Conservation (phyloP, 805 yeast species). For the Candida nonsorbophila region DNA sequence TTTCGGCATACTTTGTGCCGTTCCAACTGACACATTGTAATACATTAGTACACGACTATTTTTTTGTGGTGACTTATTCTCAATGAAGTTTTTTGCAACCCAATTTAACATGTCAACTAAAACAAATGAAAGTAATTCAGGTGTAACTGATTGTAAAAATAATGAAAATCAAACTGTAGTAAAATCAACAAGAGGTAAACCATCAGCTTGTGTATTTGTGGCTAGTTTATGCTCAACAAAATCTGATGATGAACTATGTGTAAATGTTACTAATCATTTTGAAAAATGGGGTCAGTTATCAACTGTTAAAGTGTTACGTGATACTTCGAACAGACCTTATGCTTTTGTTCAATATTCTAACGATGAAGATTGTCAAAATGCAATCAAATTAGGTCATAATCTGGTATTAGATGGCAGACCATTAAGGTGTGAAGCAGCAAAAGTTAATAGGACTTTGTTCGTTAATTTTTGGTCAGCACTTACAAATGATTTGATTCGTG, state of each 20-base stretch:
- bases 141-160: too few species aligned
- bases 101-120: too few species aligned
- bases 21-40: too few species aligned
- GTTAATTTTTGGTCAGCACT: constrained; percentile 31
- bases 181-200: constrained; percentile 50
- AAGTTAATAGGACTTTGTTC: constrained; percentile 82
- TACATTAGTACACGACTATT: too few species aligned
- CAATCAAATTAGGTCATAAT: constrained; percentile 65
- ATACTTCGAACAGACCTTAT: constrained; percentile 77
- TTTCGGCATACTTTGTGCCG: too few species aligned
- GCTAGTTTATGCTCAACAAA: constrained; percentile 67
- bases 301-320: constrained; percentile 77
- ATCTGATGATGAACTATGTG: constrained; percentile 66
- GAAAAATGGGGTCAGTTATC: constrained; percentile 64
- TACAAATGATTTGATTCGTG: constrained; percentile 28
- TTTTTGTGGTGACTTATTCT: too few species aligned
- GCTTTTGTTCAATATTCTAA: constrained; percentile 84
- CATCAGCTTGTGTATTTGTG: constrained; percentile 84
- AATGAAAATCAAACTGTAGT: too few species aligned
- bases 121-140: too few species aligned
- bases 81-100: too few species aligned
- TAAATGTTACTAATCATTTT: constrained; percentile 66
- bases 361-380: constrained; percentile 64
- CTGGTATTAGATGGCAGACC: constrained; percentile 66
- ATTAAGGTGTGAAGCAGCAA: constrained; percentile 85